Evolutionary conservation across 2,329 filamentous ascomycete genomes (phyloP).

Genomic region (Paecilomyces sp.): DNA sequence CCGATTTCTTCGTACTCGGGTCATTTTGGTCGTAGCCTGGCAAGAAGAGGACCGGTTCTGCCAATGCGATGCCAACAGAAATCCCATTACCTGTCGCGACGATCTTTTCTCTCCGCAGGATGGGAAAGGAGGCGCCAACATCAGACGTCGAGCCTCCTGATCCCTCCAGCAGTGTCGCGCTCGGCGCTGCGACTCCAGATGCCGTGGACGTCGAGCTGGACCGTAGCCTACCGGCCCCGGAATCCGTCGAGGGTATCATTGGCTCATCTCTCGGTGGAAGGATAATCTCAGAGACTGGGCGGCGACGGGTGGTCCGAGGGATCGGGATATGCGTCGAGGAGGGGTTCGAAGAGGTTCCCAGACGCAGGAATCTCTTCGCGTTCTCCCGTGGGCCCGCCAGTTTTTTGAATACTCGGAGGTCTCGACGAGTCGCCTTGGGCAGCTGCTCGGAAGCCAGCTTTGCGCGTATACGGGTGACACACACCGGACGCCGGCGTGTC

Average conservation of each 20-base stretch:
- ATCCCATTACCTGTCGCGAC: constrained; percentile 44
- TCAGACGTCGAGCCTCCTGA: constrained; percentile 17
- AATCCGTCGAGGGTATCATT: constrained; percentile 18
- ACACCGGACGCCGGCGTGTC: constrained; percentile 14
- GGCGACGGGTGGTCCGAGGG: constrained; percentile 17
- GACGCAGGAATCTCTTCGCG: constrained; percentile 40
- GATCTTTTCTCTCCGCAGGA: constrained; percentile 38
- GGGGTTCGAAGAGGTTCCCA: constrained; percentile 24
- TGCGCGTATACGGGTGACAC: constrained; percentile 8
- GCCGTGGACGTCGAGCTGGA: constrained; percentile 21
- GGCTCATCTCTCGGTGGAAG: constrained; percentile 24
- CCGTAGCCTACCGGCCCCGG: constrained; percentile 16
- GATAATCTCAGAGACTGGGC: constrained; percentile 29
- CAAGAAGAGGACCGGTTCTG: constrained; percentile 43
- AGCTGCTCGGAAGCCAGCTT: constrained; percentile 15
- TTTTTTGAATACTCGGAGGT: constrained; percentile 26
- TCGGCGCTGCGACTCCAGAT: constrained; percentile 10
- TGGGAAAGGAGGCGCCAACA: constrained; percentile 21
- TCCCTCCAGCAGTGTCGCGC: constrained; percentile 13
- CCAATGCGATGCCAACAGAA: constrained; percentile 38
- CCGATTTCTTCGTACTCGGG: constrained; percentile 58
- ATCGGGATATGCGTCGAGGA: constrained; percentile 11
- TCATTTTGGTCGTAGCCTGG: constrained; percentile 43
- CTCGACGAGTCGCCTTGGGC: constrained; percentile 18
- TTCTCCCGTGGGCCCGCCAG: constrained; percentile 40